Base-by-base conservation (phyloP, 129 eudicot species). In the Tagetes erecta region DNA sequence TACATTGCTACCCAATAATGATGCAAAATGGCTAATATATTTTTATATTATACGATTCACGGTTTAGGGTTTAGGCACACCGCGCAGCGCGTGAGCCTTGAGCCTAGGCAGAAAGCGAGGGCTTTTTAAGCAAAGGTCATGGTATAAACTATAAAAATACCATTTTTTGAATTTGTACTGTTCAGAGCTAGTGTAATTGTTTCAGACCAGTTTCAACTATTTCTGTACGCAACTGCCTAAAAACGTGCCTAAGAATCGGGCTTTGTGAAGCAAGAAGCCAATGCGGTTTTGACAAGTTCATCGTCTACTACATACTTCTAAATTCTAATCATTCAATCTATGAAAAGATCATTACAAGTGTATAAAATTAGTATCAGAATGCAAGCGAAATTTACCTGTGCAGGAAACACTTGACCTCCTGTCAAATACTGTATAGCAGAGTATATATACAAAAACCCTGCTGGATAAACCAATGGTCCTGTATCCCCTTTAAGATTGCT, bases 381-480 rank as follows among this genome's bases (percentile, higher is more conserved):
- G 73, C 36, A 53, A 66, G 60, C 36, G 49, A 6, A 68, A 67
- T 35, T 58, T 39, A 92, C 98, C 96, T 92, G 98, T 12, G 95
- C 96, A 74, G 85, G 91, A 75, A 70, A 87, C 42, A 92, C 96
- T 14, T 76, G 73, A 44, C 92, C 95, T 64, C 95, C 96, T 4
- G 96, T 92, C 80, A 92, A 53, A 83, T 76, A 90, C 63, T 81
- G 94, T 40, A 92, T 85, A 64, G 83, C 93, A 13, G 96, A 87
- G 76, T 92, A 92, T 27, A 89, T 63, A 77, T 92, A 89, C 8
- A 92, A 91, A 86, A 92, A 92, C 1, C 98, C 98, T 57, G 98
- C 98, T 20, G 98, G 98, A 76, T 92, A 92, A 40, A 92, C 98
- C 77, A 92, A 77, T 38, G 98, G 98, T 73, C 98, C 96, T 6